Percentiles rank a stretch among this genome's conserved stretches.
Conservation (phyloP, 2,329 filamentous ascomycete genomes). For the Xylogone sp. region DNA sequence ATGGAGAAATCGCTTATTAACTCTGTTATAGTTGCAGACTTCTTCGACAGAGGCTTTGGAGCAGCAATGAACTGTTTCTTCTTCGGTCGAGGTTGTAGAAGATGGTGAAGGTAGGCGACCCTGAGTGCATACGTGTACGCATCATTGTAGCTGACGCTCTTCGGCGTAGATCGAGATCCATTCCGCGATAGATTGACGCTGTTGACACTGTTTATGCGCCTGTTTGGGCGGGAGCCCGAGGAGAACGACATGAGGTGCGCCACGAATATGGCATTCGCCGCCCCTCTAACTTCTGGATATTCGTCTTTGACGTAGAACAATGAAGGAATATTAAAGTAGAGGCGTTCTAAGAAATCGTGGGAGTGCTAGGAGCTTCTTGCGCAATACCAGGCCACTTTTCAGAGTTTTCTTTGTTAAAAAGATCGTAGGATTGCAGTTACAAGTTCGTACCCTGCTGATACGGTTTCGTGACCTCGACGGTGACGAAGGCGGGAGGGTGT, state of each 20-base stretch:
- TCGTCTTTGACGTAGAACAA: not conserved
- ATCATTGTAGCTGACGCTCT: slow-evolving; percentile 64
- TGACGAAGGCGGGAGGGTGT: not conserved
- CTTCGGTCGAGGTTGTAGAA: slow-evolving; percentile 86
- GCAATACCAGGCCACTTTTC: not conserved
- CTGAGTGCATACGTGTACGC: slow-evolving; percentile 90
- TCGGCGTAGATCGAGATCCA: slow-evolving; percentile 41
- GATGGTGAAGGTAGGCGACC: slow-evolving; percentile 86
- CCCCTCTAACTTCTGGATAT: not conserved
- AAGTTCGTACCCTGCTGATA: too few relatives aligned
- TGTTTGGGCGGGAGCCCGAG: slow-evolving; percentile 21
- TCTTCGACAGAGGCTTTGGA: slow-evolving; percentile 57
- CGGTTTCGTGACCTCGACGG: not conserved
- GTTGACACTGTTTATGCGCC: slow-evolving; percentile 26
- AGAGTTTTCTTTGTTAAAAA: not conserved
- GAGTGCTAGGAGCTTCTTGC: not conserved
- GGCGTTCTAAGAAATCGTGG: not conserved
- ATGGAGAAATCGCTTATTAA: slow-evolving; percentile 80
- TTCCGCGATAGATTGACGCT: slow-evolving; percentile 20
- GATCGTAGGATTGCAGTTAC: not conserved
- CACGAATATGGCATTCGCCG: not conserved
- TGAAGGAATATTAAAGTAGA: not conserved
- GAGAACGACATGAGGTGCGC: slow-evolving; percentile 24
- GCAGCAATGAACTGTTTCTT: slow-evolving; percentile 78
- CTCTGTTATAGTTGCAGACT: slow-evolving; percentile 68